phyloP scores from a whole-genome alignment of 805 yeast genomes.

The Kluyveromyces siamensis region DNA sequence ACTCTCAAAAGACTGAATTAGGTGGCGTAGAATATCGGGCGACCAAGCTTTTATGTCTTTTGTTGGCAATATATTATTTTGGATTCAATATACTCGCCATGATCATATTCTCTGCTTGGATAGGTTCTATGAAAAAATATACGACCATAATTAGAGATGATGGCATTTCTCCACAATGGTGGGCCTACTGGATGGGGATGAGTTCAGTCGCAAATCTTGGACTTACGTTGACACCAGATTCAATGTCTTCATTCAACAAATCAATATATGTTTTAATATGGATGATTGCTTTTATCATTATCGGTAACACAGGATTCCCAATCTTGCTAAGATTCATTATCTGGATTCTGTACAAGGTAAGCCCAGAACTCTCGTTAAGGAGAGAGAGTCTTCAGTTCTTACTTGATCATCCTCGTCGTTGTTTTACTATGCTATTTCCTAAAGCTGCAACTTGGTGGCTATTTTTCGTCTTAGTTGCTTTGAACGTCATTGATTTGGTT shows the following conservation, averaged over 20 bases:
- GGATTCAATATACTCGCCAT: conserved; percentile 62
- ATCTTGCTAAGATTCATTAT: conserved; percentile 68
- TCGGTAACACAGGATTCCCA: conserved; percentile 96
- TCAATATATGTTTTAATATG: conserved; percentile 59
- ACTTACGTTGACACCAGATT: conserved; percentile 67
- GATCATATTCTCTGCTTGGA: conserved; percentile 55
- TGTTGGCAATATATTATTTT: conserved; percentile 58
- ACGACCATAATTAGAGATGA: conserved; percentile 34
- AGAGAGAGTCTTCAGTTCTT: conserved; percentile 78
- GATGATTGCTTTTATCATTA: conserved; percentile 61
- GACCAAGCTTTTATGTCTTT: conserved; percentile 59
- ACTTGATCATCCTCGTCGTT: conserved; percentile 93
- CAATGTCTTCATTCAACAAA: conserved; percentile 59
- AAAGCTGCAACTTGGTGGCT: conserved; percentile 95
- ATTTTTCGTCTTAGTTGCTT: conserved; percentile 55
- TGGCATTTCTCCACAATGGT: conserved; percentile 79
- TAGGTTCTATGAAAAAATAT: conserved; percentile 35
- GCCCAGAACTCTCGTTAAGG: conserved; percentile 53
- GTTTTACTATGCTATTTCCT: conserved; percentile 88
- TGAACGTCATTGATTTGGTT: conserved; percentile 72
- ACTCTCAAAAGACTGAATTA: conserved; percentile 80
- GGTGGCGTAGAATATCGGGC: conserved; percentile 98
- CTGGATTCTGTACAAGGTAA: conserved; percentile 64
- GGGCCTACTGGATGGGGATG: conserved; percentile 81
- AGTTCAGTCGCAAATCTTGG: conserved; percentile 86